Conservation (phyloP, 345 rosid species). For the Ceriops zippeliana region DNA sequence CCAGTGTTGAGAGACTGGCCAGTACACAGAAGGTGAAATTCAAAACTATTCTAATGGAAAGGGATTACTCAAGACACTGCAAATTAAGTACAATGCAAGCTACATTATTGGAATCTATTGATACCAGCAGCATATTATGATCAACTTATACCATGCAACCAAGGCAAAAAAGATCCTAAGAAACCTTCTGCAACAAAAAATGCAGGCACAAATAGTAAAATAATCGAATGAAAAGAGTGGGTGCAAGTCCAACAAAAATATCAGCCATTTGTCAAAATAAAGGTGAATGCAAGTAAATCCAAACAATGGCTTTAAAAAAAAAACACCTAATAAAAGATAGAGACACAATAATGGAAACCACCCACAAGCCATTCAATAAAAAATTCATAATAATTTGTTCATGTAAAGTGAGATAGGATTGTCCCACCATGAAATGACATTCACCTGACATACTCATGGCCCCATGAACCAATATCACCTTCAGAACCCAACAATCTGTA, state of each 20-base stretch:
- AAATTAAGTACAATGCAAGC: background rate
- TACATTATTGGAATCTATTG: background rate
- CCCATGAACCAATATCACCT: constrained; percentile 97
- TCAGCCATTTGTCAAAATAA: background rate
- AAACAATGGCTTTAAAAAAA: too few relatives aligned
- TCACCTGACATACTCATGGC: constrained; percentile 92
- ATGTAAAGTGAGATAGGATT: too few relatives aligned
- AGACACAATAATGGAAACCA: background rate
- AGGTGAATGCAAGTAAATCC: too few relatives aligned
- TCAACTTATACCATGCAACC: background rate
- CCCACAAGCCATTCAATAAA: background rate
- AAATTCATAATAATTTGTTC: too few relatives aligned
- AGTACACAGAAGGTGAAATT: background rate
- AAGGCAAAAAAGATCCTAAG: background rate
- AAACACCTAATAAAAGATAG: too few relatives aligned
- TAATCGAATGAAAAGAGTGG: background rate
- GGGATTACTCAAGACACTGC: background rate
- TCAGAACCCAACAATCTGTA: constrained; percentile 82
- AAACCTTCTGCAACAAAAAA: background rate
- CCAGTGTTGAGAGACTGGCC: too few relatives aligned
- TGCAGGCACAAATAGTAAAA: background rate
- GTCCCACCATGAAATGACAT: background rate
- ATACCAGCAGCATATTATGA: background rate
- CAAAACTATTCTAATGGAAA: background rate
- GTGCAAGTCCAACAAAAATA: background rate